Base-by-base conservation (phyloP, 139 green algal genomes). In the Auxenochlorella pyrenoidosa region DNA sequence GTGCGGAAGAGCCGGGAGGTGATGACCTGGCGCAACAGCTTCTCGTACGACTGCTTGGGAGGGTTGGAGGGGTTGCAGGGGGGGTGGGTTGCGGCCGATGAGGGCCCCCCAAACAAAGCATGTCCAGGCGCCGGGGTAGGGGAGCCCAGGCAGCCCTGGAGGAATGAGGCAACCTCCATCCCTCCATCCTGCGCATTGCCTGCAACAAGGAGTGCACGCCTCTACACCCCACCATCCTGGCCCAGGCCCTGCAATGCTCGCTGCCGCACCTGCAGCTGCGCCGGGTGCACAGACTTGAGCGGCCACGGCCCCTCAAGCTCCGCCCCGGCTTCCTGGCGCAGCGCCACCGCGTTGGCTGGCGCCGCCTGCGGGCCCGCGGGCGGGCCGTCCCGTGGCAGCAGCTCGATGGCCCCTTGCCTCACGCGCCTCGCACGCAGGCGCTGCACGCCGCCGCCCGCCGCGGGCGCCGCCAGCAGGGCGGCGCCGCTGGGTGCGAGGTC, bases 21-120 rank as follows among this genome's bases (percentile, higher is more conserved):
- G 18, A 88, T 59, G 22, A 88, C 41, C 73, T 88, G 65, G n/a
- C 58, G 84, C 58, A 88, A 75, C 51, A 88, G 84, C 18, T 65
- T 65, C 59, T 88, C 84, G 32, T 88, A 88, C 36, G 75, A 70
- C 80, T 76, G 80, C 38, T 26, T 0, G 34, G 6, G 2, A 36
- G 19, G 32, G 21, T 19, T 51, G 32, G 51, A 43, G 19, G 30
- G 51, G 36, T 5, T 2, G 30, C 0, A 30, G 58, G 1, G 10
- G 71, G 34, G 19, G 51, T 28, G 34, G 2, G 54, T 58, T 58
- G 47, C 12, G 47, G 47, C 47, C 12, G 12, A 18, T 18, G 47
- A 58, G 12, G 47, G 12, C 12, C 47, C 47, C 12, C 8, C 47
- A 58, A n/a, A n/a, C n/a, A n/a, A n/a, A n/a, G n/a, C n/a, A n/a